phyloP scores from a whole-genome alignment of 306 rosid species.

The Coriaria nepalensis region DNA sequence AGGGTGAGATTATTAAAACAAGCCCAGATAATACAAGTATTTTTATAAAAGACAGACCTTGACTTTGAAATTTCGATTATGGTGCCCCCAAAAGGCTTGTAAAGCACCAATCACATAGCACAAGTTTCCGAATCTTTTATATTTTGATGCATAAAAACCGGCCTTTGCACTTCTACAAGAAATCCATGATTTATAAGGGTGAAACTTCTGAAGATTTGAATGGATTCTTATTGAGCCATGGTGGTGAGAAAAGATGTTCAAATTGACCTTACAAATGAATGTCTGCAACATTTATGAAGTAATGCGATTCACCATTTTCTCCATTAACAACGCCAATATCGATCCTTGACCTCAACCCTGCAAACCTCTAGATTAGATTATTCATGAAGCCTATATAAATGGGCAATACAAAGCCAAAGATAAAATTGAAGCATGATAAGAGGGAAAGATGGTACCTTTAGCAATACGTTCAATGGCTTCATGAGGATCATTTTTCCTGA shows the following conservation, averaged over 20 bases:
- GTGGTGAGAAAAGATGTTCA: constrained; percentile 6
- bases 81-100: constrained; percentile 82
- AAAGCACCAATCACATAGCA: constrained; percentile 87
- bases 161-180: constrained; percentile 88
- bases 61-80: constrained; percentile 61
- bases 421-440: neutral
- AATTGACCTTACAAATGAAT: constrained; percentile 77
- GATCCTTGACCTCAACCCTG: constrained; percentile 63
- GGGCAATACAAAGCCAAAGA: constrained; percentile 2
- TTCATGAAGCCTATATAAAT: neutral
- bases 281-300: constrained; percentile 89
- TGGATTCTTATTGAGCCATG: constrained; percentile 7
- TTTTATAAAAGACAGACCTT: constrained; percentile 38
- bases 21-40: neutral
- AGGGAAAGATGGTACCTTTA: constrained; percentile 28
- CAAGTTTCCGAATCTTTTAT: constrained; percentile 77
- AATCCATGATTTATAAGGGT: constrained; percentile 5
- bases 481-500: constrained; percentile 73
- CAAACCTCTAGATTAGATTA: constrained; percentile 12
- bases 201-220: constrained; percentile 9
- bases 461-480: constrained; percentile 80
- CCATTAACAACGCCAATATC: constrained; percentile 66
- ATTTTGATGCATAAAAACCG: constrained; percentile 71
- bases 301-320: constrained; percentile 43
- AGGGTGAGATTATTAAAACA: neutral